phyloP scores from a whole-genome alignment of 106 monocot species.

The Platanthera zijinensis region DNA sequence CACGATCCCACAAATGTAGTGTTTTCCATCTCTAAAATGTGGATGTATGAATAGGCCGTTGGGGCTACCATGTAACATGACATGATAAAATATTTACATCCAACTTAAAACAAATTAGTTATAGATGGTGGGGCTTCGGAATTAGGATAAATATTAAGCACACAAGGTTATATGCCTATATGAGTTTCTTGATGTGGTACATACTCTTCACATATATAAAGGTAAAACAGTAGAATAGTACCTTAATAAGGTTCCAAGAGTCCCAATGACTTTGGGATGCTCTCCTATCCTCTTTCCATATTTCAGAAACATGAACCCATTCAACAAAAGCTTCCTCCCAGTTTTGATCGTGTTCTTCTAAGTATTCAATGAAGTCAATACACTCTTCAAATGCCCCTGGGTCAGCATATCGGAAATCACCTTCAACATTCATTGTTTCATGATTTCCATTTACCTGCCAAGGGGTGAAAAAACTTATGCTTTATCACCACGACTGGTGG shows the following conservation, averaged over 20 bases:
- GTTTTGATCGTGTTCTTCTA: conserved; percentile 37
- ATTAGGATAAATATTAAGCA: too few species aligned
- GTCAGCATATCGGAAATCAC: conserved; percentile 92
- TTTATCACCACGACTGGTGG: too few species aligned
- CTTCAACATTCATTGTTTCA: conserved; percentile 95
- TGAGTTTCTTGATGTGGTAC: too few species aligned
- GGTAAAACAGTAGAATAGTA: conserved; percentile 9
- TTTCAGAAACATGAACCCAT: conserved; percentile 56
- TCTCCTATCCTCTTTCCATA: conserved; percentile 37
- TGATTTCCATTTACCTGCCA: conserved; percentile 90
- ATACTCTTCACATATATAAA: neutral
- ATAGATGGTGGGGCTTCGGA: too few species aligned
- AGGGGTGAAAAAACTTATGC: neutral
- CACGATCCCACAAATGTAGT: too few species aligned
- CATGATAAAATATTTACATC: too few species aligned
- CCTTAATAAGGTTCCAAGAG: conserved; percentile 71
- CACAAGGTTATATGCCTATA: too few species aligned
- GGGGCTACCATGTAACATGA: too few species aligned
- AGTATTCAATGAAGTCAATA: conserved; percentile 61
- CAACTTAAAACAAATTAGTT: too few species aligned
- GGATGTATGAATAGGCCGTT: too few species aligned
- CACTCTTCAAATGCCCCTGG: conserved; percentile 85
- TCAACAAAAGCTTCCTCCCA: conserved; percentile 81
- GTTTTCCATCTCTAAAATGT: too few species aligned
- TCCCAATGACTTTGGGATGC: conserved; percentile 44